Evolutionary conservation across 192 early-diverging fungal genomes (phyloP).

Genomic region (Neocallimastix lanati): DNA sequence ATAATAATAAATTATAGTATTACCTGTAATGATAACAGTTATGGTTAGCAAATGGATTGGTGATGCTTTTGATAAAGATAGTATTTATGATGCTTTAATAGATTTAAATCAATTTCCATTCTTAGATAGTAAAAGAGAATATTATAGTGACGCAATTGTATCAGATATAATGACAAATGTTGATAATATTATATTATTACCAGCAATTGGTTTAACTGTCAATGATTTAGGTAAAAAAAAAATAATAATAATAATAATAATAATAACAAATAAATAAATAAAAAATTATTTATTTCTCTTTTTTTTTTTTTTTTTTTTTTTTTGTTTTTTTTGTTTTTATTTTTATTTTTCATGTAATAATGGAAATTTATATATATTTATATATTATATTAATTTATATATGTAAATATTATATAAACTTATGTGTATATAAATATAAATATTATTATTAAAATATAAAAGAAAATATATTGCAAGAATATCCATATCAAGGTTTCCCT

Average conservation of each 20-base stretch:
- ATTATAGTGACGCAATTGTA: slow-evolving; percentile 19
- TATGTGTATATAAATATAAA: no score
- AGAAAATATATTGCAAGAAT: slow-evolving; percentile 31
- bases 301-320: no score
- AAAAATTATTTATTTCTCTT: no score
- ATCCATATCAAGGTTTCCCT: slow-evolving; percentile 36
- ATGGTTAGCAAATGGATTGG: slow-evolving; percentile 39
- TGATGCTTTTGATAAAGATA: slow-evolving; percentile 50
- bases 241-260: no score
- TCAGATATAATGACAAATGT: slow-evolving; percentile 41
- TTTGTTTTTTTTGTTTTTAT: no score
- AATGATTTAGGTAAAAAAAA: slow-evolving; percentile 20
- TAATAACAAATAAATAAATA: no score
- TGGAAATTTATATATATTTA: background rate
- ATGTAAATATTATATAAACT: slow-evolving; percentile 12
- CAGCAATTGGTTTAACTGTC: slow-evolving; percentile 17
- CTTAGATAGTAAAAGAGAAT: slow-evolving; percentile 44
- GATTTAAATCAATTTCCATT: slow-evolving; percentile 60
- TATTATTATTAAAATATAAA: no score
- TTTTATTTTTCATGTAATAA: slow-evolving; percentile 8
- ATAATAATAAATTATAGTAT: no score
- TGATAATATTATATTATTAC: slow-evolving; percentile 36
- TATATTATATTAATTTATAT: background rate
- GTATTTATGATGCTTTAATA: slow-evolving; percentile 62
- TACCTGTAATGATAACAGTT: slow-evolving; percentile 4